Evolutionary conservation across 148 eudicot genomes (phyloP), one percentile per base, ranked within the genome.

Genomic region (Chenopodium berlandieri): DNA sequence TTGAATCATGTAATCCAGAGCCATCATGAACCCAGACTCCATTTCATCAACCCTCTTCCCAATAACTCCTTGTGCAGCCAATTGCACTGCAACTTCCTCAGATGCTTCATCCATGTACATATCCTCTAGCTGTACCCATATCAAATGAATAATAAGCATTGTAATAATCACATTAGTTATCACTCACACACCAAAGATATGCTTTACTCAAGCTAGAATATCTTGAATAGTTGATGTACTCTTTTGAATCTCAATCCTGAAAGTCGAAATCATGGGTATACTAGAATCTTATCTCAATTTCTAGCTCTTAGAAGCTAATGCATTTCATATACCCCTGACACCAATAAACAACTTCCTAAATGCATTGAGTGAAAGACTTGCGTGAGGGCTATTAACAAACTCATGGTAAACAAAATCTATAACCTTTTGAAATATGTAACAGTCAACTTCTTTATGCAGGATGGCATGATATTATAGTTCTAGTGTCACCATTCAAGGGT

Each of bases 1-100:
- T 82, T 90, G 91, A 74, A 96, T 96, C 99, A 96, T 96, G 92
- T 89, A 94, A 94, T 96, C 99, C 67, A 96, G 87, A 81, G 99
- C 99, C 94, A 92, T 91, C 98, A 96, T 94, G 79, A 94, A 96
- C 25, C 99, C 95, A 4, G 97, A 77, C 79, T 92, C 97, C 99
- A 96, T 96, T 87, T 96, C 85, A 87, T 96, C 99, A 79, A 96
- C 99, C 86, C 99, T 90, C 87, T 96, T 94, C 79, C 99, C 99
- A 71, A 96, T 96, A 78, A 94, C 99, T 83, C 98, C 98, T 77
- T 96, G 99, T 62, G 98, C 99, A 80, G 93, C 99, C 87, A 96
- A 89, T 74, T 92, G 85, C 32, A 96, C 97, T 13, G 98, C 98
- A 78, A 90, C 86, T 87, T 90, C 92, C 86, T 96, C 99, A 3